These are phyloP conservation scores for Plasmopara viticola DNA, from an alignment of 352 stramenopile genomes.

Conservation along the genomic window DNA sequence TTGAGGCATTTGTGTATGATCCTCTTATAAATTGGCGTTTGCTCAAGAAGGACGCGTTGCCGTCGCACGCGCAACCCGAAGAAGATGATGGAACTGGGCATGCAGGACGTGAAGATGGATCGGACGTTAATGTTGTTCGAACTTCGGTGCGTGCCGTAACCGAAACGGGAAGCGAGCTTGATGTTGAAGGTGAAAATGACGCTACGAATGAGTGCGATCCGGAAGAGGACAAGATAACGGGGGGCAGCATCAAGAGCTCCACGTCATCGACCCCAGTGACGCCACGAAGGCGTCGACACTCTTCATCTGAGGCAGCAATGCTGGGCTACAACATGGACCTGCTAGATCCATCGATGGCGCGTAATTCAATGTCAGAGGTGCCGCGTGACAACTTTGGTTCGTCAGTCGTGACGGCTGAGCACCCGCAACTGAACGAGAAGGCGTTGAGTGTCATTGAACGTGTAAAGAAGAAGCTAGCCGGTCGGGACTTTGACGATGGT, in stretches of 20 bases:
- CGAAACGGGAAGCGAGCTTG: constrained; percentile 13
- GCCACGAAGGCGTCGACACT: constrained; percentile 46
- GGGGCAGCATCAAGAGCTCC: constrained; percentile 55
- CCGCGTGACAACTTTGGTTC: constrained; percentile 41
- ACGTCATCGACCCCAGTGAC: constrained; percentile 35
- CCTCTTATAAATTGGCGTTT: constrained; percentile 99
- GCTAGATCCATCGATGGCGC: constrained; percentile 41
- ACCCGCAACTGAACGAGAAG: constrained; percentile 84
- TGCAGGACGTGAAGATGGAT: constrained; percentile 7
- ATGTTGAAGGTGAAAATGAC: constrained; percentile 19
- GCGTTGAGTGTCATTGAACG: constrained; percentile 95
- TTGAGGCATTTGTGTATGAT: constrained; percentile 99
- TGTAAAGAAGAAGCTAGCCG: constrained; percentile 99
- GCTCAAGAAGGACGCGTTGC: constrained; percentile 80
- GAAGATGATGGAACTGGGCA: constrained; percentile 36
- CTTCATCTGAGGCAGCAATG: constrained; percentile 54
- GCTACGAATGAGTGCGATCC: constrained; percentile 11
- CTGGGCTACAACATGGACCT: constrained; percentile 57
- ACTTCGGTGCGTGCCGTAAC: constrained; percentile 15
- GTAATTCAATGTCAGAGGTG: constrained; percentile 60
- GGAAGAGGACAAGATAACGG: constrained; percentile 33
- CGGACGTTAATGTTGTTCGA: constrained; percentile 14
- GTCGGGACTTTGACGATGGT: constrained; percentile 94
- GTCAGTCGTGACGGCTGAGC: constrained; percentile 51
- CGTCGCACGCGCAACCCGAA: constrained; percentile 66